phyloP scores from a whole-genome alignment of 225 moss, liverwort and hornwort genomes.

The Pseudisothecium myosuroides region DNA sequence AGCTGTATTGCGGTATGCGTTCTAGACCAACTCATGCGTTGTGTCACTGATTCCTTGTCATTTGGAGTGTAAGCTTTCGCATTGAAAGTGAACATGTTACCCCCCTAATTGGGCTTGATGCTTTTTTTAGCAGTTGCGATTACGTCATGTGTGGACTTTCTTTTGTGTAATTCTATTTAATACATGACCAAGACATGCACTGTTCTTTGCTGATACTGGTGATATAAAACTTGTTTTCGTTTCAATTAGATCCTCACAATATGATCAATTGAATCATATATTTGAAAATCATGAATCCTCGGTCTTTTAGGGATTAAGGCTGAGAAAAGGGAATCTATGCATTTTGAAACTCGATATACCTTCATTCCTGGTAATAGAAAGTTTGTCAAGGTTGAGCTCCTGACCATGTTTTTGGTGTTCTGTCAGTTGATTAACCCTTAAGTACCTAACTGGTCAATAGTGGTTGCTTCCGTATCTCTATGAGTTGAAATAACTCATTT shows the following conservation, averaged over 20 bases:
- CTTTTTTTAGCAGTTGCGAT: not conserved
- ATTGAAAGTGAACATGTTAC: not conserved
- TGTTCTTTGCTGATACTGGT: not conserved
- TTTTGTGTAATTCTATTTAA: not conserved
- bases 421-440: no score
- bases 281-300: not conserved
- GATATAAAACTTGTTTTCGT: not conserved
- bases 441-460: not conserved
- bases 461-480: not conserved
- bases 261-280: not conserved
- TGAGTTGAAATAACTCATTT: not conserved
- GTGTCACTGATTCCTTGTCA: not conserved
- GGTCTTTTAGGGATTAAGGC: not conserved
- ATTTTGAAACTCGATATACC: not conserved
- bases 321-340: not conserved
- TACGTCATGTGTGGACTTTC: not conserved
- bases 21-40: not conserved
- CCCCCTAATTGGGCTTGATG: no score
- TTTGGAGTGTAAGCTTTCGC: not conserved
- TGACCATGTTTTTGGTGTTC: not conserved
- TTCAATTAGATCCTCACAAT: not conserved
- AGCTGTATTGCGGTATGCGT: slow-evolving; percentile 53
- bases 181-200: not conserved
- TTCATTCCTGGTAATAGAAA: not conserved
- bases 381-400: not conserved